Evolutionary conservation across 441 rosid species (phyloP).

Genomic region (Aleurites moluccanus): DNA sequence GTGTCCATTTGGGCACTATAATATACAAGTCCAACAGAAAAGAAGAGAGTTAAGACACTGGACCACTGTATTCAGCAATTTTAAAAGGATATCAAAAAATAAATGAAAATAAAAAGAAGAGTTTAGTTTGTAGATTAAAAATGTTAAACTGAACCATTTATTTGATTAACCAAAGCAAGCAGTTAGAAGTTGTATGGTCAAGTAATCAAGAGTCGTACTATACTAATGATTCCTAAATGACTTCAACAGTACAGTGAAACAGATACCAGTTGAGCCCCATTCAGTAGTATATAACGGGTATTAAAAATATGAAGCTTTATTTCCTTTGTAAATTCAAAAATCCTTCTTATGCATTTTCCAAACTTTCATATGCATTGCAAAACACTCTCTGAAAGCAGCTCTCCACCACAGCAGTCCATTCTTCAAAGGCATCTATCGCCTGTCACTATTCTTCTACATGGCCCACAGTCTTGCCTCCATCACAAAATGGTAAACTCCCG

Average conservation of each 20-base stretch:
- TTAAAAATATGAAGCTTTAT: not conserved
- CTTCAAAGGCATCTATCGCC: not conserved
- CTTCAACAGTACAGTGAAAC: not conserved
- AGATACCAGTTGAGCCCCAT: not conserved
- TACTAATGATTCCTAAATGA: not conserved
- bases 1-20: conserved; percentile 74
- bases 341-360: not conserved
- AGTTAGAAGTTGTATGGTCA: not conserved
- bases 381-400: not conserved
- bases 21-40: not conserved
- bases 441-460: not conserved
- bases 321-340: not conserved
- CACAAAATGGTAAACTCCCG: not conserved
- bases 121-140: not conserved
- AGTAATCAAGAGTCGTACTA: not conserved
- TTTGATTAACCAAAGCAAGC: not conserved
- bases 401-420: not conserved
- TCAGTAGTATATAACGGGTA: not conserved
- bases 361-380: not conserved
- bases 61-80: not conserved
- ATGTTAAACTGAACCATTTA: not conserved
- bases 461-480: not conserved
- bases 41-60: not conserved
- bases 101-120: not conserved
- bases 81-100: not conserved